Percentiles rank a stretch among this genome's conserved stretches.
These are phyloP conservation scores for Lophiostoma macrostomum DNA, from an alignment of 495 filamentous ascomycete genomes.

Conservation along the genomic window DNA sequence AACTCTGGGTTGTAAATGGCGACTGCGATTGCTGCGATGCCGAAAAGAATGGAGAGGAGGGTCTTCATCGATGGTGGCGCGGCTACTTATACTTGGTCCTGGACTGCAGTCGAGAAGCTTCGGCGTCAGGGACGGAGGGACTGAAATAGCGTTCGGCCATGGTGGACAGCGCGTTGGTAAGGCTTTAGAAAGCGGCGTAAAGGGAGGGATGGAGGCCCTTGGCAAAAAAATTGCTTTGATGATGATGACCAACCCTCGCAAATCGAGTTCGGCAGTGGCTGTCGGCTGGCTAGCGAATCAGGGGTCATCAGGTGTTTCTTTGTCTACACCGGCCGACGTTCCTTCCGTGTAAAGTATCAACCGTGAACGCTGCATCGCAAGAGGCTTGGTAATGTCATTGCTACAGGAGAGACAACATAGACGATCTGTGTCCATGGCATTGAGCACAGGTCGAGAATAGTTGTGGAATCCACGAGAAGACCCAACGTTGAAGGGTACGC, in stretches of 20 bases:
- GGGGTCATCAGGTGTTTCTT: background rate
- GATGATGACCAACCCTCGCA: conserved; percentile 8
- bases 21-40: conserved; percentile 38
- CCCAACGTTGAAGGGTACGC: too few species aligned
- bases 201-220: background rate
- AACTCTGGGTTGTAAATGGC: conserved; percentile 34
- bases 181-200: conserved; percentile 14
- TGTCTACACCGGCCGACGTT: too few species aligned
- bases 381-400: too few species aligned
- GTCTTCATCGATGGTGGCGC: conserved; percentile 29
- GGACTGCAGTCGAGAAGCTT: conserved; percentile 23
- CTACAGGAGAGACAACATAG: too few species aligned
- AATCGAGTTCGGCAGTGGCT: background rate
- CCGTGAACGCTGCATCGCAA: too few species aligned
- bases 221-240: conserved; percentile 8
- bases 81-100: conserved; percentile 35
- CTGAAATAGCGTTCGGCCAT: conserved; percentile 21
- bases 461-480: too few species aligned
- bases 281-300: background rate
- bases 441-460: too few species aligned
- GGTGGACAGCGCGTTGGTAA: conserved; percentile 3
- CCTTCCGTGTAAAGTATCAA: too few species aligned
- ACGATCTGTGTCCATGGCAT: too few species aligned
- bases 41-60: conserved; percentile 37
- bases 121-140: conserved; percentile 9